Percentiles rank a stretch among this genome's conserved stretches.
phyloP scores from a whole-genome alignment of 257 asterid species.

The Petunia axillaris region DNA sequence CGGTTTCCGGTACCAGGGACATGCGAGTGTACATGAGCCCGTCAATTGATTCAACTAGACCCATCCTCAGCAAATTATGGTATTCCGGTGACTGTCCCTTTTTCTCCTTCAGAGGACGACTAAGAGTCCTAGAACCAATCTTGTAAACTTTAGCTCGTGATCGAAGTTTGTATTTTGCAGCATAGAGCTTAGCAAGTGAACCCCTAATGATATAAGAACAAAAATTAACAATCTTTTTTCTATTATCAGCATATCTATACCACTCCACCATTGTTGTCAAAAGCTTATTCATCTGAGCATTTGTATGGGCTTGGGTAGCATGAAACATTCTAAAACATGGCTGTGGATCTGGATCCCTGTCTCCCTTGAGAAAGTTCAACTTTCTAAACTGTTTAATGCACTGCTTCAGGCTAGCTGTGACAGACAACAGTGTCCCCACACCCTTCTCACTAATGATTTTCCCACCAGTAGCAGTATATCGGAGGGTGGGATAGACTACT shows the following conservation, averaged over 20 bases:
- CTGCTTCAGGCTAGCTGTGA: constrained; percentile 94
- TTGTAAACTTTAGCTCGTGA: constrained; percentile 96
- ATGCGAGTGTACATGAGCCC: constrained; percentile 90
- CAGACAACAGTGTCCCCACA: constrained; percentile 88
- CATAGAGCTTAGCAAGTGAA: constrained; percentile 97
- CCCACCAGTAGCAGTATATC: constrained; percentile 97
- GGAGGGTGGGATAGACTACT: constrained; percentile 91
- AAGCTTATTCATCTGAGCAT: constrained; percentile 95
- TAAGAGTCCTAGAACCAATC: constrained; percentile 77
- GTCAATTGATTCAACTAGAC: constrained; percentile 90
- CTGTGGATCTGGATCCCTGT: constrained; percentile 97
- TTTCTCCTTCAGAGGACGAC: constrained; percentile 91
- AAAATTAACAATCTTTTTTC: constrained; percentile 91
- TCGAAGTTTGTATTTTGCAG: constrained; percentile 94
- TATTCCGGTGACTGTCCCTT: constrained; percentile 95
- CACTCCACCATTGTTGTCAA: constrained; percentile 92
- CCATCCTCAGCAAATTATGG: constrained; percentile 90
- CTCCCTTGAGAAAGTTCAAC: constrained; percentile 83
- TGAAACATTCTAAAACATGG: constrained; percentile 99
- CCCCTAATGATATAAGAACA: constrained; percentile 93
- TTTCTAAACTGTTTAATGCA: constrained; percentile 90
- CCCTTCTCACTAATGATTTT: constrained; percentile 97
- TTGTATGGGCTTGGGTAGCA: constrained; percentile 98
- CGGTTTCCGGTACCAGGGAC: constrained; percentile 98
- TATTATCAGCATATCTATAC: constrained; percentile 94